Conservation (phyloP, 441 rosid genomes). For the Raphanus hybrid region DNA sequence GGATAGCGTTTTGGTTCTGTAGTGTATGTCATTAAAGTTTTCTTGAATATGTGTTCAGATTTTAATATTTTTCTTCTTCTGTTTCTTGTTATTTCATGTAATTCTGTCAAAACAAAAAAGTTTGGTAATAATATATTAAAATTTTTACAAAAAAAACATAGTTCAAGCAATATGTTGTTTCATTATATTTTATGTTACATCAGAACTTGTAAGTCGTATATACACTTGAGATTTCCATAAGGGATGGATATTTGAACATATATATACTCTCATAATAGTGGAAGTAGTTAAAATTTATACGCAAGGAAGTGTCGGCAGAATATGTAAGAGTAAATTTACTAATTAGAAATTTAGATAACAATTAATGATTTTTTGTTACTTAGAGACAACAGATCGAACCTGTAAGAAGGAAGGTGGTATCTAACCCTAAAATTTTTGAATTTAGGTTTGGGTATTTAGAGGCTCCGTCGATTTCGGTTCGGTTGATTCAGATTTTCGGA, state of each 20-base stretch:
- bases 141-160: neutral
- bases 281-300: neutral
- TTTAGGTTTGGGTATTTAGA: too few relatives aligned
- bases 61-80: too few relatives aligned
- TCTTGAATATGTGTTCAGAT: too few relatives aligned
- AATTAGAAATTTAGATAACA: neutral
- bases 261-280: neutral
- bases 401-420: neutral
- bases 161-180: neutral
- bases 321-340: neutral
- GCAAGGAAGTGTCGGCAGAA: conserved; percentile 33
- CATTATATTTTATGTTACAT: neutral
- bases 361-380: neutral
- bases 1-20: too few relatives aligned
- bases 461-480: too few relatives aligned
- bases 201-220: neutral
- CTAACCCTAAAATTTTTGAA: neutral
- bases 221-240: neutral
- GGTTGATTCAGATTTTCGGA: too few relatives aligned
- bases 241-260: neutral
- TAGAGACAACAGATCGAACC: neutral
- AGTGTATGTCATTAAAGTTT: too few relatives aligned
- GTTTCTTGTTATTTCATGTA: too few relatives aligned
- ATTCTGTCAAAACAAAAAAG: too few relatives aligned
- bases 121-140: too few relatives aligned